Evolutionary conservation across 1,139 yeast species (phyloP), one percentile per base, ranked within the genome.

Genomic region (Kodamaea arcana): DNA sequence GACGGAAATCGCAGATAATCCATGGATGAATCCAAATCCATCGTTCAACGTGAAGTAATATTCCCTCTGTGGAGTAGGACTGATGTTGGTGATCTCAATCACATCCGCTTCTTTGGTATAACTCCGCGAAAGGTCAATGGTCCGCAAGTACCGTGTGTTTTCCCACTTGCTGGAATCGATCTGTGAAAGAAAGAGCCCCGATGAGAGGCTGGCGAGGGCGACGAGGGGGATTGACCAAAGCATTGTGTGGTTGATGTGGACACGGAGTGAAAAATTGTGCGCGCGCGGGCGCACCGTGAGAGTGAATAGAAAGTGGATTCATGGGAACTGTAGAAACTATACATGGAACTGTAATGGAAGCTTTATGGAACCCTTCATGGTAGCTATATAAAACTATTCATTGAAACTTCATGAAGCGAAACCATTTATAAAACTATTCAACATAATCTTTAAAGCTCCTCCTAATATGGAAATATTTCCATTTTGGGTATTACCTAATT

Each of bases 81-180:
- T 87, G 29, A 71, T 60, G 62, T 90, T 92, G 48, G 64, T 75
- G 36, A 80, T 69, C 33, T 67, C 72, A 34, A 88, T 51, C 24
- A 72, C 58, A 35, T 73, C 63, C 11, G 76, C 65, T 54, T 85
- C 95, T 46, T 76, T 78, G 35, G 80, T 71, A 53, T 82, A 90
- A 5, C 90, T 64, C 46, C 76, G 77, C 23, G 75, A 55, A 36
- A 88, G 68, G 51, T 88, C 96, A 29, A 87, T 51, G 9, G 69
- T 51, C 46, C 83, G 64, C 18, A 59, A 50, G 47, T 69, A 72
- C 28, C 66, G 64, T 30, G 48, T 42, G 48, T 75, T 75, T 42
- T 64, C 71, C 82, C 82, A 76, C 14, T 34, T 34, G 8, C 27
- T 11, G 17, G 33, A 23, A 29, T 39, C 44, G 8, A 37, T 29